Conservation (phyloP, 2,329 filamentous ascomycete species). For the Stagonosporopsis rhizophila region DNA sequence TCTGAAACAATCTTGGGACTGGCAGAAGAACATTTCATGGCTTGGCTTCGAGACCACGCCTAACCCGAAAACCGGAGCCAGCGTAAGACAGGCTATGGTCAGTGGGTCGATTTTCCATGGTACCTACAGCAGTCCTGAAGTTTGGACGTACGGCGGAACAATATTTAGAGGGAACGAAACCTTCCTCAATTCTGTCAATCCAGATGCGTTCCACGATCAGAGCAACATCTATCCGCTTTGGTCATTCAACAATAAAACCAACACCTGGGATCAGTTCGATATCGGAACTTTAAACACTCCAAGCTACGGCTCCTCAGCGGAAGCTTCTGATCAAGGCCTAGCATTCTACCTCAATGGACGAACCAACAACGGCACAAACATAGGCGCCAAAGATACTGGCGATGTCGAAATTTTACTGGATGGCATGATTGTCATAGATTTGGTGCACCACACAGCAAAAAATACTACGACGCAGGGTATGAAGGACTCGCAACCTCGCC, state of each 20-base stretch:
- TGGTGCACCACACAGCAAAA: slow-evolving; percentile 41
- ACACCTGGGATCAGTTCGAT: slow-evolving; percentile 25
- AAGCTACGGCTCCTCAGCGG: slow-evolving; percentile 45
- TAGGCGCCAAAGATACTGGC: slow-evolving; percentile 13
- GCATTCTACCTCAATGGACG: slow-evolving; percentile 51
- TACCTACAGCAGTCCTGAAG: slow-evolving; percentile 15
- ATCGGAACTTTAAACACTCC: slow-evolving; percentile 27
- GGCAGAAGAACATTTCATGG: slow-evolving; percentile 26
- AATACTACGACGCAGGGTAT: slow-evolving; percentile 50
- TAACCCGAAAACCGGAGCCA: slow-evolving; percentile 23
- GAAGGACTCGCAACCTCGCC: slow-evolving; percentile 37
- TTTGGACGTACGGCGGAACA: slow-evolving; percentile 28
- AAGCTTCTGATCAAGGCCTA: slow-evolving; percentile 44
- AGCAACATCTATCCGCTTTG: slow-evolving; percentile 23
- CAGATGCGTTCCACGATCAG: slow-evolving; percentile 12
- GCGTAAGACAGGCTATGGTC: slow-evolving; percentile 20
- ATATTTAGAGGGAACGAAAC: slow-evolving; percentile 20
- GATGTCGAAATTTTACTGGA: slow-evolving; percentile 32
- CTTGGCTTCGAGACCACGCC: slow-evolving; percentile 16
- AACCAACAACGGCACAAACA: slow-evolving; percentile 43
- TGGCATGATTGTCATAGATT: slow-evolving; percentile 52
- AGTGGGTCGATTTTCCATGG: slow-evolving; percentile 27
- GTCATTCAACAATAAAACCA: slow-evolving; percentile 24
- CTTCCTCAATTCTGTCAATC: slow-evolving; percentile 13
- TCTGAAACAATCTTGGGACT: slow-evolving; percentile 27